Base-by-base conservation (phyloP, 352 stramenopile genomes). In the Globisporangium solare region DNA sequence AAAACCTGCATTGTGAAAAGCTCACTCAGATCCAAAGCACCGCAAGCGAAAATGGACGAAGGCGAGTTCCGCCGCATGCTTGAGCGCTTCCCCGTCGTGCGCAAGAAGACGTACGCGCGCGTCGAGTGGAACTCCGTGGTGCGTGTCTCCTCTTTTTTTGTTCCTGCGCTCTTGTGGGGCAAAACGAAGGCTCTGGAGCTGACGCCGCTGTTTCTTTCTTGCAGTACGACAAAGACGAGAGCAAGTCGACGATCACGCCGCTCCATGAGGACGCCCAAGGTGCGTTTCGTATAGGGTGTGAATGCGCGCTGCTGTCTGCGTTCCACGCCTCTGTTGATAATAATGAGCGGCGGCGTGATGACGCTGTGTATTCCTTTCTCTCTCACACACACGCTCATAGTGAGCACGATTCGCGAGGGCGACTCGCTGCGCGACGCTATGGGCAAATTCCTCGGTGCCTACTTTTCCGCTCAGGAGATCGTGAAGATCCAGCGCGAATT, bases 91-190 rank as follows among this genome's bases (percentile, higher is more conserved):
- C 82, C 82, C 0, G 72, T 90, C 35, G 82, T 90, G 69, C 82
- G 82, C 57, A 89, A 86, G 66, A 83, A 84, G 70, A 92, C 77
- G 40, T 73, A 88, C 60, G 74, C 67, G 57, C 82, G 79, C 52
- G 82, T 90, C 40, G 77, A 92, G 68, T 92, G 82, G 82, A 92
- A 92, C 56, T 70, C 76, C 31, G 73, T 88, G 66, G 82, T 88
- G 32, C 13, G 66, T 75, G 27, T 27, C 2, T 27, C 11, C 2
- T 35, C 17, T 37, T 1, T 10, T 1, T 31, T 8, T 17, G 20
- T 54, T 10, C 20, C 8, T 48, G 46, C 21, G 12, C 15, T 22
- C 14, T 40, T 32, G 42, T 56, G 2, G 24, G 24, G 24, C n/a
- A n/a, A 5, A 27, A 27, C 5, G 24, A 27, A 27, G 24, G 2